Conservation (phyloP, 192 early-diverging fungal species). For the Oehlia diaphana region DNA sequence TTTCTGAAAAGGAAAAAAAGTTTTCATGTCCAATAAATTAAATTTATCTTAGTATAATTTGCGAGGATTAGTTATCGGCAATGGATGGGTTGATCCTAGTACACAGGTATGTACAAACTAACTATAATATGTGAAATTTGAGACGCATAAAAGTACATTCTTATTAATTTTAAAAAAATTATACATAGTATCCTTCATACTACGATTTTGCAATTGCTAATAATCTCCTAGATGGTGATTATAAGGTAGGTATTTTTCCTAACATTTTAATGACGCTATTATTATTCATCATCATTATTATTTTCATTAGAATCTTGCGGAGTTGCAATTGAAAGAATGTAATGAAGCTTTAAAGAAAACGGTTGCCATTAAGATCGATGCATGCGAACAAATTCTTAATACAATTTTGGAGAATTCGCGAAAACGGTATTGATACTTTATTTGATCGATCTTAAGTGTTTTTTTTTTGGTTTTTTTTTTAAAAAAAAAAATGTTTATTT, state of each 20-base stretch:
- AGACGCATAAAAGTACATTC: background rate
- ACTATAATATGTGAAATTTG: background rate
- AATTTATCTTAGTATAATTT: conserved; percentile 46
- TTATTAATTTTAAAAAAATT: background rate
- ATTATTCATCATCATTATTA: background rate
- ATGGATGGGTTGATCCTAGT: conserved; percentile 65
- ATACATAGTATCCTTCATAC: conserved; percentile 44
- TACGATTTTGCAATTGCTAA: conserved; percentile 37
- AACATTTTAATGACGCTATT: background rate
- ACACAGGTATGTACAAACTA: conserved; percentile 44
- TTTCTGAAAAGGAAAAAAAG: background rate
- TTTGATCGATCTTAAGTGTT: background rate
- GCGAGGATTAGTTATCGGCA: conserved; percentile 58
- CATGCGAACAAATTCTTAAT: conserved; percentile 41
- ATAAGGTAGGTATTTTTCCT: conserved; percentile 19
- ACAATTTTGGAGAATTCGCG: conserved; percentile 9
- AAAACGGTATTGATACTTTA: background rate
- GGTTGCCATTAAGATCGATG: conserved; percentile 29
- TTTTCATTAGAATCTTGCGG: conserved; percentile 9
- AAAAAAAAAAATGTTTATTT: background rate
- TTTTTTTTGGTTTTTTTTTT: background rate
- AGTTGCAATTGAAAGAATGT: conserved; percentile 35
- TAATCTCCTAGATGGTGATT: conserved; percentile 30
- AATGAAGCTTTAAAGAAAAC: conserved; percentile 31
- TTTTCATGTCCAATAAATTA: background rate